Evolutionary conservation across 176 grass and related monocot species (phyloP).

Genomic region (Zizania latifolia): DNA sequence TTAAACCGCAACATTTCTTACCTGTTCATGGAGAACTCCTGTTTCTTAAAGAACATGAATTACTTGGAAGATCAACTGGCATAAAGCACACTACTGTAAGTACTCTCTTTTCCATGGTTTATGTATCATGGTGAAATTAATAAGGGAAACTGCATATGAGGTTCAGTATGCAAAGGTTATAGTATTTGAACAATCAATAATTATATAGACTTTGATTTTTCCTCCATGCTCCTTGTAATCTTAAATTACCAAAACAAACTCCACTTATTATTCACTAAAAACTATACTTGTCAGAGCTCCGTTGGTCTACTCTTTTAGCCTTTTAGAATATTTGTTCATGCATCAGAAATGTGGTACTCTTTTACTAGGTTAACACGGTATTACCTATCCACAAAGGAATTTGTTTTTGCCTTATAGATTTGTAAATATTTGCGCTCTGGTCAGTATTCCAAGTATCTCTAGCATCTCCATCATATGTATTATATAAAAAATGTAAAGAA

Average conservation of each 20-base stretch:
- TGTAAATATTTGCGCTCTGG: neutral
- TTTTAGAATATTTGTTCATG: neutral
- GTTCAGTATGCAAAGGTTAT: neutral
- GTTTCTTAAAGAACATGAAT: conserved; percentile 96
- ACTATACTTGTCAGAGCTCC: neutral
- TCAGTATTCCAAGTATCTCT: neutral
- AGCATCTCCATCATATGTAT: conserved; percentile 22
- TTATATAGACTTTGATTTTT: conserved; percentile 5
- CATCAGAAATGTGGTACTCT: neutral
- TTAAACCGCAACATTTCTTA: conserved; percentile 97
- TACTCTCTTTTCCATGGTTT: conserved; percentile 15
- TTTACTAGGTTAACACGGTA: conserved; percentile 7
- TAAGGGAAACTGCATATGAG: neutral
- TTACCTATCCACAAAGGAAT: conserved; percentile 9
- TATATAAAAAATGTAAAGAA: neutral
- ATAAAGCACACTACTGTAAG: conserved; percentile 97
- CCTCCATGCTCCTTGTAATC: neutral
- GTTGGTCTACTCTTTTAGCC: neutral
- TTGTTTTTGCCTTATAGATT: conserved; percentile 8
- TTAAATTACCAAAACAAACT: neutral
- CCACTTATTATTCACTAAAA: neutral
- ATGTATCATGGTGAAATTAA: neutral
- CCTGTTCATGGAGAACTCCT: conserved; percentile 96
- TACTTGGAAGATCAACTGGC: conserved; percentile 94
- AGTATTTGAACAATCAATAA: neutral